Evolutionary conservation across 1,284 basidiomycete species (phyloP).

Genomic region (Vanrija sp.): DNA sequence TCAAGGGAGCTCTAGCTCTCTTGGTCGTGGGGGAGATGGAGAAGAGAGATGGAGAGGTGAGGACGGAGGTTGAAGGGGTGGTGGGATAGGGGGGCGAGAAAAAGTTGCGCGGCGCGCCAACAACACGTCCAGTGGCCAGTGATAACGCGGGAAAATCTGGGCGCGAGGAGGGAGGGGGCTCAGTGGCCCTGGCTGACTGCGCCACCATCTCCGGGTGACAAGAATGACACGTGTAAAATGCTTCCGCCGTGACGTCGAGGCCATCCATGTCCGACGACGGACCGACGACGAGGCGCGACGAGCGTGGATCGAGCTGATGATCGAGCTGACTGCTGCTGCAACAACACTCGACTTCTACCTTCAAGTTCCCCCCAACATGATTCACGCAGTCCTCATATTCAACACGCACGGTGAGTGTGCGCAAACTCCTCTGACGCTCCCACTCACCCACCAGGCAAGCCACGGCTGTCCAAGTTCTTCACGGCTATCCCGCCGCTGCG

Average conservation of each 20-base stretch:
- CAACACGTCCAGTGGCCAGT: neutral
- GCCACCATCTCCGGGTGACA: neutral
- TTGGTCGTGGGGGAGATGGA: conserved; percentile 1
- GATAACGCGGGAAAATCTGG: no score
- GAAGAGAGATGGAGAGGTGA: conserved; percentile 4
- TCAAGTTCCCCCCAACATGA: conserved; percentile 57
- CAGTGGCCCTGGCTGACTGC: neutral
- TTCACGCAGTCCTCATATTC: conserved; percentile 77
- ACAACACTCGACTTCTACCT: neutral
- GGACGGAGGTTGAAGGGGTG: neutral
- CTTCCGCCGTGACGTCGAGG: neutral
- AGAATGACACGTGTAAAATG: conserved; percentile 1
- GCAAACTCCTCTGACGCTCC: conserved; percentile 20
- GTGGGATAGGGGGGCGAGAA: conserved; percentile 9
- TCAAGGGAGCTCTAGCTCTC: conserved; percentile 3
- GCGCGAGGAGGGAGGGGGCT: neutral
- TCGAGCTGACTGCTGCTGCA: neutral
- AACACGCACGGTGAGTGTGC: conserved; percentile 57
- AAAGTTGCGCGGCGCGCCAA: conserved; percentile 1
- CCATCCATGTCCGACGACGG: no score
- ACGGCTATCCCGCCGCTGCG: conserved; percentile 72
- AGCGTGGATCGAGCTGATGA: no score
- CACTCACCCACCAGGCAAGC: conserved; percentile 81
- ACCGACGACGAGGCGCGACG: no score
- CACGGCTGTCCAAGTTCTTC: conserved; percentile 95